Conservation (phyloP, 1,139 yeast genomes). For the Saccharomyces hybrid region DNA sequence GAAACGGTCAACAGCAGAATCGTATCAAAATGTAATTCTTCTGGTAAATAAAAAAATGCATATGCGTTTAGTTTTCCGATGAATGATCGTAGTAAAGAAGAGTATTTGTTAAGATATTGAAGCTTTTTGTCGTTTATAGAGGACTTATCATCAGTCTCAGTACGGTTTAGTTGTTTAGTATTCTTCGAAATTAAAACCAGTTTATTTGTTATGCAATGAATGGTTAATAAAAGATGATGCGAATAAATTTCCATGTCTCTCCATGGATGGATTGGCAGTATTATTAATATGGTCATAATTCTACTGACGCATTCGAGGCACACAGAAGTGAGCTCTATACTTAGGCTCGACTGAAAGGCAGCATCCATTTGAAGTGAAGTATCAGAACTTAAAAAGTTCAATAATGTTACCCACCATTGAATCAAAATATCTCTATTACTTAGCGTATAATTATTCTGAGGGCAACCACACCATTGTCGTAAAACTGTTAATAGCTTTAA, state of each 20-base stretch:
- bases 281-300: conserved; percentile 20
- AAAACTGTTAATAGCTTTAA: conserved; percentile 19
- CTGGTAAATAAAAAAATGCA: conserved; percentile 27
- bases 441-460: background rate
- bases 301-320: conserved; percentile 27
- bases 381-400: conserved; percentile 23
- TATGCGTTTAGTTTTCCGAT: conserved; percentile 30
- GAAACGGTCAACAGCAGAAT: conserved; percentile 14
- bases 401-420: conserved; percentile 31
- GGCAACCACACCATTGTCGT: conserved; percentile 6
- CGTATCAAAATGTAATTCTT: conserved; percentile 22
- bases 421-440: conserved; percentile 17
- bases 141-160: background rate
- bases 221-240: conserved; percentile 23
- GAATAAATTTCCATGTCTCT: conserved; percentile 22
- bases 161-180: conserved; percentile 3
- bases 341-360: background rate
- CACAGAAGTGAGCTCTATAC: conserved; percentile 20
- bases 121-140: background rate
- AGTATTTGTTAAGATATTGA: conserved; percentile 16
- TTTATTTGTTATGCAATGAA: conserved; percentile 24
- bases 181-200: conserved; percentile 22
- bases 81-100: conserved; percentile 21
- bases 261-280: conserved; percentile 11
- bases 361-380: conserved; percentile 2